Evolutionary conservation across 2,329 filamentous ascomycete species (phyloP).

Genomic region (Fusarium falciforme): DNA sequence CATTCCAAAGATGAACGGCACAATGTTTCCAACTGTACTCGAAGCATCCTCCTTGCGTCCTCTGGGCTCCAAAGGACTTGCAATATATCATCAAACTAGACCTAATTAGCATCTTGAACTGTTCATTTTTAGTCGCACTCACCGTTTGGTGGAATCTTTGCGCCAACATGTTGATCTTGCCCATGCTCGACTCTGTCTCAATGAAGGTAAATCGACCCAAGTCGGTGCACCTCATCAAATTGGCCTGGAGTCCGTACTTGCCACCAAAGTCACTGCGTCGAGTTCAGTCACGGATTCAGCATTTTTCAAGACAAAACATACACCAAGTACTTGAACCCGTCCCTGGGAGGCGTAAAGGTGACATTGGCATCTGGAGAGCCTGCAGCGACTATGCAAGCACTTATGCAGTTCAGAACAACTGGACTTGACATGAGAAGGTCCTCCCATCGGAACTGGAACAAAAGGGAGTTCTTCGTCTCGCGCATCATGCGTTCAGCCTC

Average conservation of each 20-base stretch:
- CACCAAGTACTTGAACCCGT: neutral
- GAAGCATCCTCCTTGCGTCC: neutral
- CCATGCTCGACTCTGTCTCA: neutral
- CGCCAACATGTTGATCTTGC: neutral
- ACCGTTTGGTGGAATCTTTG: neutral
- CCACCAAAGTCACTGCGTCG: neutral
- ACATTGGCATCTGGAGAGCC: neutral
- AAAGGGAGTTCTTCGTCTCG: neutral
- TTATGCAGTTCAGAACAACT: neutral
- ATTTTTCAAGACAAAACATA: neutral
- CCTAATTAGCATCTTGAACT: neutral
- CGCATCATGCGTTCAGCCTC: neutral
- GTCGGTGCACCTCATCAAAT: neutral
- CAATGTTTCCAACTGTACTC: neutral
- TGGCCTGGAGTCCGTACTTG: neutral
- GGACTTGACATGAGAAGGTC: neutral
- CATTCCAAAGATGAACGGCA: neutral
- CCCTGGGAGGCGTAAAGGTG: neutral
- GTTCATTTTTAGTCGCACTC: neutral
- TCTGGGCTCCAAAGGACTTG: neutral
- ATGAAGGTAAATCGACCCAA: neutral
- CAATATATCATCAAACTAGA: neutral
- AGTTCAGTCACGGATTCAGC: neutral
- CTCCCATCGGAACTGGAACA: neutral
- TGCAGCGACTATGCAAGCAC: neutral